Conservation (phyloP, 495 filamentous ascomycete genomes). For the Penicillium robsamsonii region DNA sequence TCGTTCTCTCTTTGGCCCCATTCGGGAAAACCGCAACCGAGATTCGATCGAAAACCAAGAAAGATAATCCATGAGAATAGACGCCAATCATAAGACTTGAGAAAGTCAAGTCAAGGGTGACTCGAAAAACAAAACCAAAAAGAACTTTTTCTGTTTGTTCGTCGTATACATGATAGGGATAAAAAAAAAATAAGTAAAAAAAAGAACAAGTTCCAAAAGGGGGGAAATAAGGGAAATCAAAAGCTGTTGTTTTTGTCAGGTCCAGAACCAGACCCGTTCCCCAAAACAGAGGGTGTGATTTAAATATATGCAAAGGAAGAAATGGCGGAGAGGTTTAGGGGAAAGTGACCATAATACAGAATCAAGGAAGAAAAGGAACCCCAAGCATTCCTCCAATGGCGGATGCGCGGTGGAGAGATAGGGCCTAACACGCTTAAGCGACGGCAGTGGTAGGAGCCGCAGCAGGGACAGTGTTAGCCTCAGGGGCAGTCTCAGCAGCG, state of each 20-base stretch:
- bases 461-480: constrained; percentile 43
- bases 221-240: constrained; percentile 10
- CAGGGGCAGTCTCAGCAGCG: constrained; percentile 37
- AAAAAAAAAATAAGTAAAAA: constrained; percentile 20
- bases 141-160: constrained; percentile 42
- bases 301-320: constrained; percentile 48
- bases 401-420: constrained; percentile 27
- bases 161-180: constrained; percentile 46
- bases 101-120: constrained; percentile 22
- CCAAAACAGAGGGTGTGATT: constrained; percentile 26
- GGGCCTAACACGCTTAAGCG: constrained; percentile 44
- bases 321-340: constrained; percentile 25
- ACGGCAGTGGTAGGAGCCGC: constrained; percentile 54
- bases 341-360: constrained; percentile 39
- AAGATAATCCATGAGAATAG: constrained; percentile 35
- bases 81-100: constrained; percentile 49
- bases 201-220: constrained; percentile 11
- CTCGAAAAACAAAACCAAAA: constrained; percentile 25
- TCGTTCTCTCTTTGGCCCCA: constrained; percentile 27
- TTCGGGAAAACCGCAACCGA: constrained; percentile 32
- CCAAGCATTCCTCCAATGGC: constrained; percentile 15
- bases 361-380: constrained; percentile 28
- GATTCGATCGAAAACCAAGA: constrained; percentile 28
- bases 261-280: constrained; percentile 12
- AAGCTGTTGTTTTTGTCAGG: constrained; percentile 7